Conservation (phyloP, 495 filamentous ascomycete species). For the Tuber brumale region DNA sequence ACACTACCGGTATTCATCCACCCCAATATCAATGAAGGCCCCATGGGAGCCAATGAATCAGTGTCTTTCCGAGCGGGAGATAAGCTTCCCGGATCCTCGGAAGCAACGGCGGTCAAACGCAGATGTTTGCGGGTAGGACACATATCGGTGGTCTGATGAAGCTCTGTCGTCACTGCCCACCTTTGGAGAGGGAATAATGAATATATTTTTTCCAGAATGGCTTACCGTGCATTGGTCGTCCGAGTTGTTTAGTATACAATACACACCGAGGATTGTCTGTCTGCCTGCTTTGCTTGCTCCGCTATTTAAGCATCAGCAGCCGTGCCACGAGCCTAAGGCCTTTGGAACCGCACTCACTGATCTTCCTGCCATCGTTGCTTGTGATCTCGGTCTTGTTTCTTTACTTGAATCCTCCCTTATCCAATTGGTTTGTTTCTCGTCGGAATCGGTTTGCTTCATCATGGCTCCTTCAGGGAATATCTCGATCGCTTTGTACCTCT, state of each 20-base stretch:
- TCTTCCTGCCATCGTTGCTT: not conserved
- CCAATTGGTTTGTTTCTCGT: not conserved
- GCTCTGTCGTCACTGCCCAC: slow-evolving; percentile 27
- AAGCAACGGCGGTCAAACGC: not conserved
- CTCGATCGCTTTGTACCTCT: slow-evolving; percentile 52
- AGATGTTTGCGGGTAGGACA: not conserved
- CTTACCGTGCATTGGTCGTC: not conserved
- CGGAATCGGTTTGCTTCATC: not conserved
- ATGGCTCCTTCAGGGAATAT: slow-evolving; percentile 26
- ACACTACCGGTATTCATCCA: not conserved
- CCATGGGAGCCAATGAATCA: not conserved
- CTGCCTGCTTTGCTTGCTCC: not conserved
- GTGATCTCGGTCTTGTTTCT: not conserved
- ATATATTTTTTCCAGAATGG: not conserved
- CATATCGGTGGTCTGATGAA: slow-evolving; percentile 12
- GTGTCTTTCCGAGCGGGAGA: not conserved
- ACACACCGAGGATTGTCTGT: not conserved
- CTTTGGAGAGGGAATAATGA: not conserved
- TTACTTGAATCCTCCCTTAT: not conserved
- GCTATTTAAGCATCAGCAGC: not conserved
- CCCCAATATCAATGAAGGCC: not conserved
- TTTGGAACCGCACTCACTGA: not conserved
- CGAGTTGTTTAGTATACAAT: not conserved
- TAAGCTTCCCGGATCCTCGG: not conserved
- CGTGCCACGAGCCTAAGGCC: not conserved